Evolutionary conservation across 441 rosid species (phyloP).

Genomic region (Geranium incanum): DNA sequence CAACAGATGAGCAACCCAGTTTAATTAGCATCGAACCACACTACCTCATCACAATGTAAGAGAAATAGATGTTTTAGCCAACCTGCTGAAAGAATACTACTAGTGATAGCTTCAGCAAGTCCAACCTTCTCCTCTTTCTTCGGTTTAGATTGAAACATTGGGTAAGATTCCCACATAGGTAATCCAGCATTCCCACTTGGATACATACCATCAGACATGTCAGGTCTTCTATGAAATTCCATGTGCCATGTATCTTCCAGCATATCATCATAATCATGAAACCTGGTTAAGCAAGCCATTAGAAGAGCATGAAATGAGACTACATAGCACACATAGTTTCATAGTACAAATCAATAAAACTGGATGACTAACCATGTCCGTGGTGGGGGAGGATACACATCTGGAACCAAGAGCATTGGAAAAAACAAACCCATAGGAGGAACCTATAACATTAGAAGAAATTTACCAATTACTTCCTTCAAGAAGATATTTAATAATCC

Average conservation of each 20-base stretch:
- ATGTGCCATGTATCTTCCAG: constrained; percentile 83
- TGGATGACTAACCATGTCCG: constrained; percentile 55
- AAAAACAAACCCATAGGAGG: constrained; percentile 96
- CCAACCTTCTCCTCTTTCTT: constrained; percentile 96
- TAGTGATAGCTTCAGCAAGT: constrained; percentile 85
- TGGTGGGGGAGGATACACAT: constrained; percentile 80
- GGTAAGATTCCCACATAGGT: constrained; percentile 79
- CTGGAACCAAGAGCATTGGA: constrained; percentile 85
- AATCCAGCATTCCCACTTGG: constrained; percentile 47
- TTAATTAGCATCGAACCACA: constrained; percentile 20
- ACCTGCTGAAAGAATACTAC: constrained; percentile 91
- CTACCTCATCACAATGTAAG: constrained; percentile 14
- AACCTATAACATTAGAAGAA: constrained; percentile 40
- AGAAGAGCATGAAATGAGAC: constrained; percentile 2
- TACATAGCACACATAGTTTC: constrained; percentile 14
- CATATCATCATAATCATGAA: constrained; percentile 83
- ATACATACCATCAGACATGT: constrained; percentile 47
- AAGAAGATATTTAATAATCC: not conserved
- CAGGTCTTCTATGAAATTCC: constrained; percentile 77
- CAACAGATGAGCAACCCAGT: constrained; percentile 14
- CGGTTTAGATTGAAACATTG: constrained; percentile 50
- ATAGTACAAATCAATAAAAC: constrained; percentile 10
- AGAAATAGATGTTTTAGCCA: constrained; percentile 16
- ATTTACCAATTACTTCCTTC: constrained; percentile 8
- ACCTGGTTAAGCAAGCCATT: constrained; percentile 40